phyloP scores from a whole-genome alignment of 257 asterid species.

The Salvia splendens region DNA sequence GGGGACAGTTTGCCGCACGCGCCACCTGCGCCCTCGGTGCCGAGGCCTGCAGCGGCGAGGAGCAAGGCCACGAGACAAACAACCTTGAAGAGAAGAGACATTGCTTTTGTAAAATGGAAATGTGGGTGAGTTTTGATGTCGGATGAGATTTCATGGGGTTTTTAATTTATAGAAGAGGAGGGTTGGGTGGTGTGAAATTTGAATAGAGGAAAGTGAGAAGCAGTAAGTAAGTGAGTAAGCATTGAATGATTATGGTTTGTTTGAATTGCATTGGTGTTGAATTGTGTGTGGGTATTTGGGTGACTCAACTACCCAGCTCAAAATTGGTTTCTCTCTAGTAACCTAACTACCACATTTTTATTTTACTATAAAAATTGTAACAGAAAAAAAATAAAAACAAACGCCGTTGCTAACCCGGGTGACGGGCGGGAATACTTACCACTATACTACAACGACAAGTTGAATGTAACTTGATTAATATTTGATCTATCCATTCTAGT shows the following conservation, averaged over 20 bases:
- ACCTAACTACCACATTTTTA: not conserved
- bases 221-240: slow-evolving; percentile 3
- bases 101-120: not conserved
- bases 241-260: slow-evolving; percentile 2
- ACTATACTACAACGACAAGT: slow-evolving; percentile 48
- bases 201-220: slow-evolving; percentile 19
- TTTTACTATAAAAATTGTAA: not conserved
- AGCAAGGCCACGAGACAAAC: slow-evolving; percentile 22
- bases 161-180: not conserved
- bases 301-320: slow-evolving; percentile 29
- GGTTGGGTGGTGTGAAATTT: slow-evolving; percentile 32
- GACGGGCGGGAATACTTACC: slow-evolving; percentile 97
- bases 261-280: not conserved
- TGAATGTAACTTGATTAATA: too few relatives aligned
- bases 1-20: slow-evolving; percentile 33
- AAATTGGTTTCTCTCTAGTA: not conserved
- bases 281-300: not conserved
- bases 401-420: slow-evolving; percentile 94
- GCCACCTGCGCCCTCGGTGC: slow-evolving; percentile 24
- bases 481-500: too few relatives aligned
- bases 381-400: not conserved
- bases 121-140: not conserved
- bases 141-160: not conserved
- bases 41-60: slow-evolving; percentile 19
- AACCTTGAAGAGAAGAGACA: slow-evolving; percentile 21